These are phyloP conservation scores for Thermothielavioides terrestris DNA, from an alignment of 495 filamentous ascomycete species.

Conservation along the genomic window DNA sequence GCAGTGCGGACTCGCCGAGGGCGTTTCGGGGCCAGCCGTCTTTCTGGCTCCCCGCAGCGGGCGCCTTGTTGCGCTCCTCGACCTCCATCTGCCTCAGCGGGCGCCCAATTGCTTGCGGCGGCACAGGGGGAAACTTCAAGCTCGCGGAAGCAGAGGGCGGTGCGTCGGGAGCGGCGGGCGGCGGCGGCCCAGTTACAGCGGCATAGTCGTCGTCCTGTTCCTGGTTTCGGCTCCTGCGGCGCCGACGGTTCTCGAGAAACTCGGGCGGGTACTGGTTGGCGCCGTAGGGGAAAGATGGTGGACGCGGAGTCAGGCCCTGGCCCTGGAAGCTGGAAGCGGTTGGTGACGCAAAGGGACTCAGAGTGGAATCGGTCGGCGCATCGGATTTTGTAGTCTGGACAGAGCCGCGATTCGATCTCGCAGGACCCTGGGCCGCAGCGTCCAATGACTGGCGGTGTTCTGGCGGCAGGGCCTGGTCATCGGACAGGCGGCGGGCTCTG, in stretches of 20 bases:
- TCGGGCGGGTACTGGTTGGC: constrained; percentile 39
- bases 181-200: constrained; percentile 22
- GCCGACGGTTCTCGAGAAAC: constrained; percentile 27
- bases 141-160: constrained; percentile 51
- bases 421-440: constrained; percentile 22
- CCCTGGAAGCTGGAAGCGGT: constrained; percentile 39
- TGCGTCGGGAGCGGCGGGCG: constrained; percentile 50
- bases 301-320: constrained; percentile 40
- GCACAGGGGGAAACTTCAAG: constrained; percentile 43
- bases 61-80: constrained; percentile 34
- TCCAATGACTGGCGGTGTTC: constrained; percentile 38
- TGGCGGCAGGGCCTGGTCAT: constrained; percentile 26
- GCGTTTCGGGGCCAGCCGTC: constrained; percentile 25
- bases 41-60: too few relatives aligned
- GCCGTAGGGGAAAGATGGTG: constrained; percentile 40
- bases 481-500: constrained; percentile 36
- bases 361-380: constrained; percentile 41
- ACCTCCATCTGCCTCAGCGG: constrained; percentile 30
- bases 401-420: constrained; percentile 34
- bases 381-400: constrained; percentile 39
- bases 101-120: constrained; percentile 17
- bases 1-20: constrained; percentile 21
- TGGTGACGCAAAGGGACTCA: constrained; percentile 44
- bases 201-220: constrained; percentile 24
- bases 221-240: constrained; percentile 28